These are phyloP conservation scores for Pythium chondricola DNA, from an alignment of 352 stramenopile genomes.

Conservation along the genomic window DNA sequence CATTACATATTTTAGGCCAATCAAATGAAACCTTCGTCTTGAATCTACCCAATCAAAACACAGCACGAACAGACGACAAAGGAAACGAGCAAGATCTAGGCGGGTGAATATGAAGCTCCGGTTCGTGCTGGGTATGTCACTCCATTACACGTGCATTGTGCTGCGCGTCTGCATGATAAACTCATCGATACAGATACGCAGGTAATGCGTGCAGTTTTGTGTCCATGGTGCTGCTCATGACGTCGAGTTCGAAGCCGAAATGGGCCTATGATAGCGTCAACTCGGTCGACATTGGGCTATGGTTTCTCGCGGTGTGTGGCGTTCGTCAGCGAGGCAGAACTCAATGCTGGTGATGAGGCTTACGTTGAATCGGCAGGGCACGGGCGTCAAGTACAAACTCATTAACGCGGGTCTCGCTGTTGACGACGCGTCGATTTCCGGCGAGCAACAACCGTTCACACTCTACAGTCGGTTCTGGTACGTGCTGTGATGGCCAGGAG, in stretches of 20 bases:
- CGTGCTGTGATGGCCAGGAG: neutral
- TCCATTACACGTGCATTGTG: neutral
- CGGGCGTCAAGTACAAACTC: constrained; percentile 75
- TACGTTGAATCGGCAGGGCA: constrained; percentile 27
- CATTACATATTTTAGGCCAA: no score
- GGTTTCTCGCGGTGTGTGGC: constrained; percentile 49
- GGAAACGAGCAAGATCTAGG: neutral
- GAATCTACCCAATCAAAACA: no score
- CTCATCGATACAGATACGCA: constrained; percentile 8
- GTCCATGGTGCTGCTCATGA: constrained; percentile 42
- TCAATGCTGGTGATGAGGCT: no score
- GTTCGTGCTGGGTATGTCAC: constrained; percentile 12
- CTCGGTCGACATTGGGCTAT: constrained; percentile 70
- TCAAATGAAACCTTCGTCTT: no score
- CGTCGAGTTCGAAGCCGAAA: constrained; percentile 33
- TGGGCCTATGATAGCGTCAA: constrained; percentile 66
- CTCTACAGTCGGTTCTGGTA: constrained; percentile 20
- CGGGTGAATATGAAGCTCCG: constrained; percentile 14
- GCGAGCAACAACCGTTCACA: constrained; percentile 16
- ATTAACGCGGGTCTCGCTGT: constrained; percentile 58
- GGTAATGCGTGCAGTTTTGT: constrained; percentile 43
- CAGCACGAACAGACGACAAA: no score
- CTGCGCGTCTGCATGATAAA: neutral
- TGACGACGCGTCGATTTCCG: neutral
- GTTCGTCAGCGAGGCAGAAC: no score